Evolutionary conservation across 768 basidiomycete species (phyloP), one percentile per base, ranked within the genome.

Genomic region (Suillus spraguei): DNA sequence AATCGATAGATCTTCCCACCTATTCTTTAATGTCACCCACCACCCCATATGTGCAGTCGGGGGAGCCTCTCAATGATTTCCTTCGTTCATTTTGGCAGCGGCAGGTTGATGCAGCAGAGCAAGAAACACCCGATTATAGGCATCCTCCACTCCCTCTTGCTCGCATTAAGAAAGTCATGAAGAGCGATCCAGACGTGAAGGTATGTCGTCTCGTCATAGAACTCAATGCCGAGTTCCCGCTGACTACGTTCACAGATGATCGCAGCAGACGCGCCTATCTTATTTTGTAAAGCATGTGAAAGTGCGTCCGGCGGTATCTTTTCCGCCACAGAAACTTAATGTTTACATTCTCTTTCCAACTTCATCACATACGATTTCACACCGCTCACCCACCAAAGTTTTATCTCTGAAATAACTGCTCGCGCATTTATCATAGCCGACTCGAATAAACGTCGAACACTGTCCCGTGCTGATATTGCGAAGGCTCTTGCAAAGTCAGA

Each of bases 101-200:
- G 49, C 94, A 95, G 73, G 85, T 95, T 64, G 88, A 93, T 73
- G 81, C 86, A 7, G 93, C 94, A 0, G 95, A 97, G 74, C 86
- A 89, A 69, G 95, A 95, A 71, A 91, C 87, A 0, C 91, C 91
- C 32, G 95, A 96, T 76, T 93, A 92, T 68, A 81, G 91, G 60
- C 93, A 95, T 71, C 93, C 92, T 2, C 89, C 92, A 7, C 80
- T 99, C 13, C 97, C 97, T 4, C 80, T 99, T 36, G 97, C 97
- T 20, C 82, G 97, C 73, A 97, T 99, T 71, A 99, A 98, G 83
- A 99, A 98, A 76, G 97, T 98, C 63, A 97, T 98, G 94, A 98
- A 99, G 83, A 96, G 91, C 75, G 95, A 95, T 79, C 93, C 94
- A 4, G 94, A 96, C 69, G 94, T 98, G 66, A 95, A 95, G 86